phyloP scores from a whole-genome alignment of 495 filamentous ascomycete species.

The Antarctomyces pellizariae region DNA sequence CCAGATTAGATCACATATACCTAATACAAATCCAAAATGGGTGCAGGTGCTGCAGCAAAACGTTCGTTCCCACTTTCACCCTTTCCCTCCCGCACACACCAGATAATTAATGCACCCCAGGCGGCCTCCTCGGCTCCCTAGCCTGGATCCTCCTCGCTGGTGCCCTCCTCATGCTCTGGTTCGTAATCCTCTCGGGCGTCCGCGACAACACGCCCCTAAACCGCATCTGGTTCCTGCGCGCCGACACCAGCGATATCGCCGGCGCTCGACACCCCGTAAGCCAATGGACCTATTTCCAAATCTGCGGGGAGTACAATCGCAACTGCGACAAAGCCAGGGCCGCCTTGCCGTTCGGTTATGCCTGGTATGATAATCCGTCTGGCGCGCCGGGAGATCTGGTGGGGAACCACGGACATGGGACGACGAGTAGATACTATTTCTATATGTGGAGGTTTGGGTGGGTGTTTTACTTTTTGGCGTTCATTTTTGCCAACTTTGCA shows the following conservation, averaged over 20 bases:
- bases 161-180: constrained; percentile 53
- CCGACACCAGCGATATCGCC: constrained; percentile 43
- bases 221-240: constrained; percentile 62
- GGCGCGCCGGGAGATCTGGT: constrained; percentile 19
- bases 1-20: no score
- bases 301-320: constrained; percentile 27
- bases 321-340: constrained; percentile 22
- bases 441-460: constrained; percentile 39
- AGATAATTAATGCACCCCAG: constrained; percentile 7
- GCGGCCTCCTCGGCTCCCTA: constrained; percentile 18
- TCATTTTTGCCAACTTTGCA: constrained; percentile 33
- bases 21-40: constrained; percentile 2
- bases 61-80: constrained; percentile 1
- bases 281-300: constrained; percentile 74
- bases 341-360: constrained; percentile 24
- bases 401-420: constrained; percentile 20
- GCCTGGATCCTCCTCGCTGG: constrained; percentile 56
- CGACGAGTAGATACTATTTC: constrained; percentile 24
- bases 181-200: constrained; percentile 53
- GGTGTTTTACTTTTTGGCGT: constrained; percentile 51
- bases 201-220: constrained; percentile 35
- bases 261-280: constrained; percentile 33
- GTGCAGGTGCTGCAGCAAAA: neutral
- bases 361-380: constrained; percentile 19
- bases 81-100: neutral